phyloP scores from a whole-genome alignment of 106 monocot species.

The Allium fistulosum region DNA sequence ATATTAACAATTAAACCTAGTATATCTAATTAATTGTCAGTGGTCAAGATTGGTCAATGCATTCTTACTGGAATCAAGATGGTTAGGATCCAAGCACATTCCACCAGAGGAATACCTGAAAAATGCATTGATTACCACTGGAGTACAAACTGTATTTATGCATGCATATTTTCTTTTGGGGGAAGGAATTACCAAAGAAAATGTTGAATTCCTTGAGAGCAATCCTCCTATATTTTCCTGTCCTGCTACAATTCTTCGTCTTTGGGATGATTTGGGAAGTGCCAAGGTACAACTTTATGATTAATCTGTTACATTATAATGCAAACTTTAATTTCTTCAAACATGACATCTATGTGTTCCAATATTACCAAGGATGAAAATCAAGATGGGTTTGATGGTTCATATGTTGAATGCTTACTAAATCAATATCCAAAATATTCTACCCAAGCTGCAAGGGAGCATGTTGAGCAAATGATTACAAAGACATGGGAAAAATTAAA shows the following conservation, averaged over 20 bases:
- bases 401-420: slow-evolving; percentile 36
- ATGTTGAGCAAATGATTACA: neutral
- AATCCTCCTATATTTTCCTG: slow-evolving; percentile 11
- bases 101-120: slow-evolving; percentile 32
- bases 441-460: neutral
- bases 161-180: slow-evolving; percentile 31
- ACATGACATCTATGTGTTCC: neutral
- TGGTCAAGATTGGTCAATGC: slow-evolving; percentile 32
- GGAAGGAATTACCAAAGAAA: slow-evolving; percentile 16
- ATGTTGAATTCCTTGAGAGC: slow-evolving; percentile 4
- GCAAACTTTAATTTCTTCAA: neutral
- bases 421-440: slow-evolving; percentile 22
- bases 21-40: slow-evolving; percentile 6
- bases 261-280: slow-evolving; percentile 57
- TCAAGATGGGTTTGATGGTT: slow-evolving; percentile 55
- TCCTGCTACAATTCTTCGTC: slow-evolving; percentile 38
- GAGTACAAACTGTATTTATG: slow-evolving; percentile 14
- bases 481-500: neutral
- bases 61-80: slow-evolving; percentile 39
- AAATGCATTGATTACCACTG: slow-evolving; percentile 31
- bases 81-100: slow-evolving; percentile 22
- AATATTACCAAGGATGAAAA: slow-evolving; percentile 32
- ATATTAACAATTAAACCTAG: neutral
- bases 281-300: slow-evolving; percentile 22
- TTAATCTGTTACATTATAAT: neutral